Base-by-base conservation (phyloP, 768 basidiomycete genomes). In the Amylocystis lapponica region DNA sequence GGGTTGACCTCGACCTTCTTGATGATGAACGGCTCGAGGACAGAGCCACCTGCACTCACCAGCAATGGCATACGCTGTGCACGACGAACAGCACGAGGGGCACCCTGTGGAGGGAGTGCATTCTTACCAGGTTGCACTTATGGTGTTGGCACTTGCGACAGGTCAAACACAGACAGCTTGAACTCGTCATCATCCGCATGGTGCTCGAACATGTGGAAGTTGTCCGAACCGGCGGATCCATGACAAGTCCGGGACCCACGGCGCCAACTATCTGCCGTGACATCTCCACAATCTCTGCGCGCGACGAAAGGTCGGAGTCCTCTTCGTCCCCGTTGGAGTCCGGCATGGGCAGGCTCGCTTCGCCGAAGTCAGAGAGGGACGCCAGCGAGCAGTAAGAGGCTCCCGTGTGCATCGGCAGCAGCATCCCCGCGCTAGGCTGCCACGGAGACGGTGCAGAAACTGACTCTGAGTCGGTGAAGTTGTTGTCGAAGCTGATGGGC, bases 381-480 rank as follows among this genome's bases (percentile, higher is more conserved):
- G 74, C 76, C 26, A 81, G 59, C 9, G 79, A 72, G 29, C 62
- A 69, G 54, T 81, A 83, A 19, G 53, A 60, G 45, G 45, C 48
- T 36, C 53, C 61, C 44, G 52, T 63, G 54, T 48, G 55, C 42
- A 47, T 51, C 11, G 59, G 58, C 5, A 39, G 38, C 11, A 57
- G 53, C 22, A 29, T 19, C 16, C 44, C 45, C 19, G 47, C 39
- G 26, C 41, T 40, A 25, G 47, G 38, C 36, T 30, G 32, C 7
- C 36, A 21, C 19, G 36, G 46, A 29, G 50, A 22, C 4, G 65
- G 75, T 16, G 82, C 83, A 26, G 81, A 79, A n/a, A 86, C 72
- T 48, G 86, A 86, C 22, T 76, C n/a, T n/a, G n/a, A n/a, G n/a
- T n/a, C 79, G 2, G 79, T 72, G 54, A 91, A 91, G 58, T 91